A percentile compares a stretch with the other conserved stretches of the same genome.
phyloP scores from a whole-genome alignment of 306 rosid species.

The Vigna radiata region DNA sequence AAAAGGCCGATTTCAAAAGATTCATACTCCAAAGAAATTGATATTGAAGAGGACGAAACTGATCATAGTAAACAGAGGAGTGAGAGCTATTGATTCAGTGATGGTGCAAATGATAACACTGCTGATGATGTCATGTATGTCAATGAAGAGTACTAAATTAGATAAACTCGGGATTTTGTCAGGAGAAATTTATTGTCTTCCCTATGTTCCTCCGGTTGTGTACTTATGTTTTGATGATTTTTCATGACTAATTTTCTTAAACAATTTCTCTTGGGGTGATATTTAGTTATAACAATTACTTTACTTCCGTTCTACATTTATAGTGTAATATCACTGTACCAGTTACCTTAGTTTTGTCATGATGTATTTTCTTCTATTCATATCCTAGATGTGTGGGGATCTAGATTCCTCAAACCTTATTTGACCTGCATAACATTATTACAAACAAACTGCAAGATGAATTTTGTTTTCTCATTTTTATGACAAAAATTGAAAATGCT shows the following conservation, averaged over 20 bases:
- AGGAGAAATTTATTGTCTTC: neutral
- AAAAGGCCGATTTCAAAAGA: neutral
- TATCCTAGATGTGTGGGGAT: neutral
- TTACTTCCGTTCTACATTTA: neutral
- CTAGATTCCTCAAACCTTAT: neutral
- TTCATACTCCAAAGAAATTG: neutral
- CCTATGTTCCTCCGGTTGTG: neutral
- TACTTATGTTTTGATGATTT: neutral
- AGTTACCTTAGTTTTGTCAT: neutral
- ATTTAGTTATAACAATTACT: neutral
- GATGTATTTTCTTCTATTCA: neutral
- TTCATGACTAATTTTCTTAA: neutral
- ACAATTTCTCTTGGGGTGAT: neutral
- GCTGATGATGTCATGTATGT: neutral
- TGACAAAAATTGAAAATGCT: constrained; percentile 31
- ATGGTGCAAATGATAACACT: neutral
- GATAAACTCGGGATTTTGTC: neutral
- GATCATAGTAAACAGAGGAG: neutral
- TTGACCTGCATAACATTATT: neutral
- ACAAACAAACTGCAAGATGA: constrained; percentile 10
- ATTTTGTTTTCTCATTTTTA: neutral
- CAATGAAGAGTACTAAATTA: neutral
- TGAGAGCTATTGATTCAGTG: neutral
- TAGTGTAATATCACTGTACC: neutral
- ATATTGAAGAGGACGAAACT: neutral